These are phyloP conservation scores for Fusarium falciforme DNA, from an alignment of 2,329 filamentous ascomycete genomes.

Conservation along the genomic window DNA sequence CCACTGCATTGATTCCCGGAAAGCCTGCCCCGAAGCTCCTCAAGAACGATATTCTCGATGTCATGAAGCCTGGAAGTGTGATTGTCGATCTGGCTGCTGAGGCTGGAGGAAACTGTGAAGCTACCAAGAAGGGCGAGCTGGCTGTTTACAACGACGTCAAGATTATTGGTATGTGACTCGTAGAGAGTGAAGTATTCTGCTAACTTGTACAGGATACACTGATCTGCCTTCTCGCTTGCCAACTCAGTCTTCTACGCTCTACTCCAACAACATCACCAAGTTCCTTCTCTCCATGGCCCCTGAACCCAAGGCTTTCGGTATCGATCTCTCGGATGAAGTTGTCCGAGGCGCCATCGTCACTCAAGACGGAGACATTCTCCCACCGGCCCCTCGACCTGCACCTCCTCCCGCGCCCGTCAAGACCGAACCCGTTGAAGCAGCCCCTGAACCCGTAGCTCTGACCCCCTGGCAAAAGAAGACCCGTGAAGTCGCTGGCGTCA, in stretches of 20 bases:
- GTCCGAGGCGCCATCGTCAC: constrained; percentile 88
- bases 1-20: constrained; percentile 90
- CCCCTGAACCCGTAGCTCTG: constrained; percentile 68
- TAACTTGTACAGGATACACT: constrained; percentile 73
- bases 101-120: constrained; percentile 88
- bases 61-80: constrained; percentile 91
- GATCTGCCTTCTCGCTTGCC: constrained; percentile 88
- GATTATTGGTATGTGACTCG: constrained; percentile 73
- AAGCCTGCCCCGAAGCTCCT: constrained; percentile 86
- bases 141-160: constrained; percentile 81
- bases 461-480: constrained; percentile 86
- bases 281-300: constrained; percentile 85
- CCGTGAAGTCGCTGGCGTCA: constrained; percentile 79
- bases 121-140: constrained; percentile 79
- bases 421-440: constrained; percentile 58
- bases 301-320: constrained; percentile 80
- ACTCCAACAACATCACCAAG: constrained; percentile 95
- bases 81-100: constrained; percentile 90
- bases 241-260: constrained; percentile 89
- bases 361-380: constrained; percentile 79
- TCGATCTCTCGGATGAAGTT: constrained; percentile 86
- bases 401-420: constrained; percentile 64
- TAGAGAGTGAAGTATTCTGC: neutral
- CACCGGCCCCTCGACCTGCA: constrained; percentile 77
- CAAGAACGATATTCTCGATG: constrained; percentile 80